These are phyloP conservation scores for Penicillium argentinense DNA, from an alignment of 495 filamentous ascomycete species.

Conservation along the genomic window DNA sequence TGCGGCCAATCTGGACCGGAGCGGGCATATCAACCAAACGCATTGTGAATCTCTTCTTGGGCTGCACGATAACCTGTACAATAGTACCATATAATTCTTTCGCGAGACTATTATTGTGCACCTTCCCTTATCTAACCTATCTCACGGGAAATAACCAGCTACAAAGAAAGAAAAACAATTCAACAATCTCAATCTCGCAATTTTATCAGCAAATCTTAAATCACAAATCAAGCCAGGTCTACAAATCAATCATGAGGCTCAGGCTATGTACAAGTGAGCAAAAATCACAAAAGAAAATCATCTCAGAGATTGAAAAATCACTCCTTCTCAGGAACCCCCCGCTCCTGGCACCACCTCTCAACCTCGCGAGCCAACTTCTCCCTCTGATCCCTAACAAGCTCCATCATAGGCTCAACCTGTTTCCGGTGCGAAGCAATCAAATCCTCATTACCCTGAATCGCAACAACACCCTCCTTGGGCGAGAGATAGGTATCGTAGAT, in stretches of 20 bases:
- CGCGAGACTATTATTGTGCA: no score
- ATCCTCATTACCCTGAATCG: constrained; percentile 27
- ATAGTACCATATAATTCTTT: no score
- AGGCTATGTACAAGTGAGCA: not conserved
- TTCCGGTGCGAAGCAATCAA: constrained; percentile 37
- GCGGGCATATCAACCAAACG: no score
- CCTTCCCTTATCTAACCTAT: no score
- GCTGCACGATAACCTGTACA: no score
- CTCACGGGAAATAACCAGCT: no score
- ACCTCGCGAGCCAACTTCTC: constrained; percentile 76
- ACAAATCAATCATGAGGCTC: not conserved
- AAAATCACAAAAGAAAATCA: not conserved
- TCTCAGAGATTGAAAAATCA: not conserved
- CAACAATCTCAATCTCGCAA: no score
- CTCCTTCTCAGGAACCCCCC: no score
- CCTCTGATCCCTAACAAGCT: constrained; percentile 63
- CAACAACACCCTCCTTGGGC: constrained; percentile 34
- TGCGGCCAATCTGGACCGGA: no score
- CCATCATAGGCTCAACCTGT: constrained; percentile 66
- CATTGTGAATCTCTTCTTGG: no score
- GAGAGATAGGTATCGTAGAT: constrained; percentile 53
- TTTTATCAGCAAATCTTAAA: not conserved
- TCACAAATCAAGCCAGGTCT: not conserved
- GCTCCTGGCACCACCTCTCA: constrained; percentile 72
- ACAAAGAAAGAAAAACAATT: no score